Evolutionary conservation across 495 filamentous ascomycete genomes (phyloP).

Genomic region (Podospora tetraspora): DNA sequence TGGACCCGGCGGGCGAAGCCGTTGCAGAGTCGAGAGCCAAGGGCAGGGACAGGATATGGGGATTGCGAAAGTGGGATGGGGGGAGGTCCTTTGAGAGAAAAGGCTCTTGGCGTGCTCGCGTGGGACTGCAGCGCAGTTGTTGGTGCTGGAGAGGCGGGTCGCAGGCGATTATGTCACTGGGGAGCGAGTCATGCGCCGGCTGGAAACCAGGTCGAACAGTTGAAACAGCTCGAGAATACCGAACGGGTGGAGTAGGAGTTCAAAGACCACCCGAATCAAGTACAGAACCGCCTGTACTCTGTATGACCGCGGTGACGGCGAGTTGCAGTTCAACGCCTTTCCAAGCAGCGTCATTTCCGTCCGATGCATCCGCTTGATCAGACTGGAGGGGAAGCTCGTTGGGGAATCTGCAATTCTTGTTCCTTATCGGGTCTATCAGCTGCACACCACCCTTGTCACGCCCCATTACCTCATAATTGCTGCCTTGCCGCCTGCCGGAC

Average conservation of each 20-base stretch:
- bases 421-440: background rate
- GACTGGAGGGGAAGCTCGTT: background rate
- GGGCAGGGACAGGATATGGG: background rate
- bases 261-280: background rate
- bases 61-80: constrained; percentile 12
- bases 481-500: constrained; percentile 8
- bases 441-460: background rate
- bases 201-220: background rate
- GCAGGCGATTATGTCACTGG: constrained; percentile 20
- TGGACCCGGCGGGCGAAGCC: background rate
- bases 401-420: background rate
- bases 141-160: constrained; percentile 4
- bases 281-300: background rate
- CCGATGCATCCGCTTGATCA: background rate
- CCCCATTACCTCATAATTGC: constrained; percentile 14
- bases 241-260: background rate
- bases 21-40: background rate
- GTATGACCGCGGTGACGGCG: background rate
- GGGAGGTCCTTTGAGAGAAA: constrained; percentile 19
- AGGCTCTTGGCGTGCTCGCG: constrained; percentile 20
- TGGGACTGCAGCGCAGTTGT: constrained; percentile 16
- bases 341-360: background rate
- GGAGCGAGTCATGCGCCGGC: constrained; percentile 9
- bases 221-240: constrained; percentile 2
- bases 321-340: background rate